Percentiles rank a stretch among this genome's conserved stretches.
These are phyloP conservation scores for Plasmodium berghei DNA, from an alignment of 169 alveolate species.

Conservation along the genomic window DNA sequence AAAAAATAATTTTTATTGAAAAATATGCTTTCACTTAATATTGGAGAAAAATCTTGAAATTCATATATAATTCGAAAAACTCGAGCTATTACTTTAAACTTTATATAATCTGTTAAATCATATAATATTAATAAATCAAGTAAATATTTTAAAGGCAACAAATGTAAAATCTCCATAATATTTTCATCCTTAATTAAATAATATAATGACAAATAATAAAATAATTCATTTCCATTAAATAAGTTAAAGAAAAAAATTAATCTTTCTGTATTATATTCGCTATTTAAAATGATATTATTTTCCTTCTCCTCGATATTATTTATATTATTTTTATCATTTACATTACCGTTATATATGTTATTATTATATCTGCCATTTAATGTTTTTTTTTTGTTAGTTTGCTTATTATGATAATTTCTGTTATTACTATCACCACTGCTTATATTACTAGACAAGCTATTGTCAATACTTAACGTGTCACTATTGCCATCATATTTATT, in stretches of 20 bases:
- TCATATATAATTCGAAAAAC: slow-evolving; percentile 67
- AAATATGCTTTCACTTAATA: slow-evolving; percentile 13
- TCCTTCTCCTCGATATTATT: not conserved
- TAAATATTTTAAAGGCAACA: slow-evolving; percentile 51
- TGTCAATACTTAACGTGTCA: too few species aligned
- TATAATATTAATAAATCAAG: slow-evolving; percentile 53
- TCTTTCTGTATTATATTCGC: slow-evolving; percentile 57
- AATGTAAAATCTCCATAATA: slow-evolving; percentile 55
- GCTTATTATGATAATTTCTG: not conserved
- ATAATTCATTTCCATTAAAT: slow-evolving; percentile 58
- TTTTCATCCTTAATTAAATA: slow-evolving; percentile 56
- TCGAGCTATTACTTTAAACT: slow-evolving; percentile 42
- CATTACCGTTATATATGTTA: not conserved
- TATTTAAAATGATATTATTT: slow-evolving; percentile 4
- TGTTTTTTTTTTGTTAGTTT: too few species aligned
- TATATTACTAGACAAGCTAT: not conserved
- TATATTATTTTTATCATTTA: not conserved
- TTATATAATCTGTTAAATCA: slow-evolving; percentile 65
- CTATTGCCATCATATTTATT: too few species aligned
- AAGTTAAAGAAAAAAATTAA: slow-evolving; percentile 51
- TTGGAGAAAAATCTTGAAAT: slow-evolving; percentile 64
- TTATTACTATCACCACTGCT: not conserved
- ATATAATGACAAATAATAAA: slow-evolving; percentile 61
- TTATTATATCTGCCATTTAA: too few species aligned
- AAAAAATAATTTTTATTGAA: slow-evolving; percentile 44